A percentile compares a stretch with the other conserved stretches of the same genome.
Evolutionary conservation across 1,284 basidiomycete species (phyloP).

Genomic region (Neonothopanus nambi): DNA sequence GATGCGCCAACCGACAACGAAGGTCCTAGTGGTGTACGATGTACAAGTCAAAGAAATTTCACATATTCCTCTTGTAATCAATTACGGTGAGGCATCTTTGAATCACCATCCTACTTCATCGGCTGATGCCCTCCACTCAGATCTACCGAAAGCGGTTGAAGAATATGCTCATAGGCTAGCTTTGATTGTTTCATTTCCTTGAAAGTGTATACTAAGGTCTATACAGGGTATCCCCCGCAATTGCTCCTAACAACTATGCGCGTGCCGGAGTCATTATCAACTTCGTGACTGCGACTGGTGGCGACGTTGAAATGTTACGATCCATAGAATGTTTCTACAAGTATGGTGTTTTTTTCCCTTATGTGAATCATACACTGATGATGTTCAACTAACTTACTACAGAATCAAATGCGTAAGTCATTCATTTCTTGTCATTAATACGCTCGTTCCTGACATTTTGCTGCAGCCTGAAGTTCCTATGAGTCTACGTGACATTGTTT

Average conservation of each 20-base stretch:
- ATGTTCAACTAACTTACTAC: slow-evolving; percentile 17
- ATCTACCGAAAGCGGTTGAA: slow-evolving; percentile 93
- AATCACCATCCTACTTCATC: background rate
- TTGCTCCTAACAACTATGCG: slow-evolving; percentile 73
- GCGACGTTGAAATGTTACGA: slow-evolving; percentile 96
- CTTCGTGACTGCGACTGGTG: slow-evolving; percentile 94
- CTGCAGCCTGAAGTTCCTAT: slow-evolving; percentile 82
- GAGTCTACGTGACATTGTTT: slow-evolving; percentile 84
- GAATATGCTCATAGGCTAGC: slow-evolving; percentile 89
- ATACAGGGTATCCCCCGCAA: slow-evolving; percentile 74
- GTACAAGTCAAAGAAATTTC: slow-evolving; percentile 90
- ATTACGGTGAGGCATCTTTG: slow-evolving; percentile 64
- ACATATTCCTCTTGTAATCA: slow-evolving; percentile 89
- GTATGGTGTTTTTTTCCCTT: slow-evolving; percentile 36
- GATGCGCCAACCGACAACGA: slow-evolving; percentile 62
- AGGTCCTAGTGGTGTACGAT: slow-evolving; percentile 89
- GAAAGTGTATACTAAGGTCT: slow-evolving; percentile 12
- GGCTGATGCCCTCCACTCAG: slow-evolving; percentile 38
- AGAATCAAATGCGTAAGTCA: slow-evolving; percentile 87
- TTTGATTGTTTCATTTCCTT: slow-evolving; percentile 4
- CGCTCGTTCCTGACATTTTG: slow-evolving; percentile 15
- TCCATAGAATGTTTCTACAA: slow-evolving; percentile 98
- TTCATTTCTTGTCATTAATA: background rate
- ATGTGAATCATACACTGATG: background rate
- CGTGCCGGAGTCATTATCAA: slow-evolving; percentile 90